Conservation (phyloP, 2,329 filamentous ascomycete species). For the Metarhizium robertsii region DNA sequence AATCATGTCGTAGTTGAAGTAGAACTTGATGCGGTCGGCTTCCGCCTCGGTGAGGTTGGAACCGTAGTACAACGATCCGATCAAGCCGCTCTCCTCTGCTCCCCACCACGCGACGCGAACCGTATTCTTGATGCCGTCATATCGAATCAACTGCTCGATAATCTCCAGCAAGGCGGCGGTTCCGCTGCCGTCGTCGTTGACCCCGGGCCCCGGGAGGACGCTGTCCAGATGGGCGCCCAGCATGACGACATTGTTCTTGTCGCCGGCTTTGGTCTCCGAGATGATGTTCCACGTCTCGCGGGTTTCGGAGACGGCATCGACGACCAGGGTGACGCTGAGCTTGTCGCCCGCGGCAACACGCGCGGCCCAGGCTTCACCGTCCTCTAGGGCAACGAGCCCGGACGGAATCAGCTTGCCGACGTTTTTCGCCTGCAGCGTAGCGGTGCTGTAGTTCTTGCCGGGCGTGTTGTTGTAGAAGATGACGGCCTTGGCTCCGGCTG, state of each 20-base stretch:
- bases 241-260: constrained; percentile 29
- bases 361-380: constrained; percentile 22
- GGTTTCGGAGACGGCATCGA: constrained; percentile 23
- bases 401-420: constrained; percentile 22
- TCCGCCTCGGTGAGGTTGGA: constrained; percentile 25
- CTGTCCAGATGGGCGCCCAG: constrained; percentile 30
- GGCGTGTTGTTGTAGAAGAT: constrained; percentile 53
- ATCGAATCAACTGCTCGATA: constrained; percentile 22
- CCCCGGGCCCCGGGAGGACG: constrained; percentile 26
- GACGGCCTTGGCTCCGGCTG: constrained; percentile 31
- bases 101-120: constrained; percentile 31
- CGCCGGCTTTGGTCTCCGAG: constrained; percentile 29
- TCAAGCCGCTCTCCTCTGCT: constrained; percentile 31
- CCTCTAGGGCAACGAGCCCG: constrained; percentile 21
- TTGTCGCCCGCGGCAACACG: constrained; percentile 20
- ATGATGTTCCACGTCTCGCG: constrained; percentile 29
- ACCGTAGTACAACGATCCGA: constrained; percentile 33
- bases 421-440: constrained; percentile 38
- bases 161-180: constrained; percentile 26
- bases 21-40: constrained; percentile 50
- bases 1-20: constrained; percentile 68
- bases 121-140: constrained; percentile 27
- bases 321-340: constrained; percentile 19
- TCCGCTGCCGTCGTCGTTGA: constrained; percentile 31
- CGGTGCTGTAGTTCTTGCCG: constrained; percentile 29